These are phyloP conservation scores for Candida hungchunana DNA, from an alignment of 805 yeast genomes.

Conservation along the genomic window DNA sequence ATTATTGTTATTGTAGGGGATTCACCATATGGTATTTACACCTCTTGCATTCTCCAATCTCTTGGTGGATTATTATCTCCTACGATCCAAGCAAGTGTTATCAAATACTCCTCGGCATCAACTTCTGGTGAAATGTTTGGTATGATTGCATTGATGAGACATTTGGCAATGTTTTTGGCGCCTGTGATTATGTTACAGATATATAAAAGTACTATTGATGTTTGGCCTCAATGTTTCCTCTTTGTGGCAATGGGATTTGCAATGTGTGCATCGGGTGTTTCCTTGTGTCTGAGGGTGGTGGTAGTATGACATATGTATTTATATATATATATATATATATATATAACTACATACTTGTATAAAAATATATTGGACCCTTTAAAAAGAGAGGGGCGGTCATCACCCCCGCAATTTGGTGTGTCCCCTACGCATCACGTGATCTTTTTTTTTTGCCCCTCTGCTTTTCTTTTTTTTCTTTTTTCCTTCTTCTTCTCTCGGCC, in stretches of 20 bases:
- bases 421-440: no score
- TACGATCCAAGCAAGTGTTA: slow-evolving; percentile 18
- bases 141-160: slow-evolving; percentile 20
- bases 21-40: slow-evolving; percentile 8
- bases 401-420: no score
- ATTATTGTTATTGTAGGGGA: slow-evolving; percentile 1
- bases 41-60: slow-evolving; percentile 17
- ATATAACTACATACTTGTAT: no score
- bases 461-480: no score
- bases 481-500: no score
- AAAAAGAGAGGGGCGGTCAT: no score
- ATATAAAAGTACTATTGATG: slow-evolving; percentile 15
- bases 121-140: slow-evolving; percentile 25
- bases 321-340: no score
- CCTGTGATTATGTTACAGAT: slow-evolving; percentile 18
- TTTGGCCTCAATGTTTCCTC: slow-evolving; percentile 9
- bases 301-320: no score
- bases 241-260: slow-evolving; percentile 4
- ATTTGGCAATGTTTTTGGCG: slow-evolving; percentile 16
- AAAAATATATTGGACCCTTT: no score
- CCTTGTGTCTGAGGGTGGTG: no score
- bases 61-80: slow-evolving; percentile 20
- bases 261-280: not conserved
- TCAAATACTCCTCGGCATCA: slow-evolving; percentile 16
- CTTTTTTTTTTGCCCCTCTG: no score